Conservation (phyloP, 129 eudicot genomes). For the Lonicera japonica region DNA sequence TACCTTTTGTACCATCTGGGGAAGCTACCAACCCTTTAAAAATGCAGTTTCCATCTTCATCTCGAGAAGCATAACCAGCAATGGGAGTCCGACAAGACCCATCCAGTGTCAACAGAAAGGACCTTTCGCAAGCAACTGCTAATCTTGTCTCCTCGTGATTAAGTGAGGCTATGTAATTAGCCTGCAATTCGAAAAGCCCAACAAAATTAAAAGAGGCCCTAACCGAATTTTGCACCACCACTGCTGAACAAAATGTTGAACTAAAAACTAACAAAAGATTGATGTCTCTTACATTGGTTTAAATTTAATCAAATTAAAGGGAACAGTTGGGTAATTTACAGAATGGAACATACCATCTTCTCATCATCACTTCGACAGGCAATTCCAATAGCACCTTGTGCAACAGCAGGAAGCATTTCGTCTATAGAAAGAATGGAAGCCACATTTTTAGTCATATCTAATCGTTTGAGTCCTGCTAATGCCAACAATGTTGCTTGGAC, state of each 20-base stretch:
- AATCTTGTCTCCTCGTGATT: slow-evolving; percentile 96
- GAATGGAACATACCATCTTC: slow-evolving; percentile 46
- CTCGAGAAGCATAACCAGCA: slow-evolving; percentile 79
- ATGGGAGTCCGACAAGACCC: slow-evolving; percentile 97
- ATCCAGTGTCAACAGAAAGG: slow-evolving; percentile 64
- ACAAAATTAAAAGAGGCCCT: neutral
- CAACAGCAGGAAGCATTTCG: slow-evolving; percentile 89
- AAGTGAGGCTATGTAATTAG: slow-evolving; percentile 59
- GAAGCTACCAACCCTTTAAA: slow-evolving; percentile 88
- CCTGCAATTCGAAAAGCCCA: slow-evolving; percentile 32
- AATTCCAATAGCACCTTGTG: slow-evolving; percentile 93
- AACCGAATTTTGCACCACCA: neutral
- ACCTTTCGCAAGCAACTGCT: slow-evolving; percentile 85
- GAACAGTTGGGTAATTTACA: neutral
- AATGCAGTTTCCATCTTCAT: slow-evolving; percentile 62
- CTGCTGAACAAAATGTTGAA: too few relatives aligned
- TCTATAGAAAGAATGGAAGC: slow-evolving; percentile 66
- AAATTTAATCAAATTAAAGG: neutral
- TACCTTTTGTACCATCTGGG: slow-evolving; percentile 85
- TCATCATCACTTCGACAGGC: slow-evolving; percentile 86
- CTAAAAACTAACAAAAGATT: too few relatives aligned
- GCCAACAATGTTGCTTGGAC: slow-evolving; percentile 91
- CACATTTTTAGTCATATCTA: slow-evolving; percentile 79
- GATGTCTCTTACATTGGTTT: too few relatives aligned
- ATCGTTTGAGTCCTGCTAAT: slow-evolving; percentile 79